Percentiles rank a stretch among this genome's conserved stretches.
Conservation (phyloP, 2,329 filamentous ascomycete species). For the Paraphaeosphaeria minitans region DNA sequence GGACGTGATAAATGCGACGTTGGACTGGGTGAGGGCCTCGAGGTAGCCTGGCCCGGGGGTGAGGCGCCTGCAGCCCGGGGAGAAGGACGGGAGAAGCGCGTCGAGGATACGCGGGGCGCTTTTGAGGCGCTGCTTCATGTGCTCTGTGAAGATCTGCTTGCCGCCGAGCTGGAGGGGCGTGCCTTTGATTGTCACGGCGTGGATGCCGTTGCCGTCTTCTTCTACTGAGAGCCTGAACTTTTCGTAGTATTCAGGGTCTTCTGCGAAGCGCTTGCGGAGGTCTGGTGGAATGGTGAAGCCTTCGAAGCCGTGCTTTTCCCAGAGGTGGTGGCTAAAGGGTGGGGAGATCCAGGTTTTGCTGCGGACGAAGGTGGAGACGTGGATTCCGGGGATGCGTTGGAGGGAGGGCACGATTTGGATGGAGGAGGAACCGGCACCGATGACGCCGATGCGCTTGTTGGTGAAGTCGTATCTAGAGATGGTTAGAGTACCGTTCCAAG, state of each 20-base stretch:
- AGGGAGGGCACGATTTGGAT: slow-evolving; percentile 51
- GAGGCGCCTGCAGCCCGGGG: slow-evolving; percentile 54
- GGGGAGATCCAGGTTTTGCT: slow-evolving; percentile 46
- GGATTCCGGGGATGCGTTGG: slow-evolving; percentile 40
- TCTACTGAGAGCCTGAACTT: slow-evolving; percentile 40
- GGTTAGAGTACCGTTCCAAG: slow-evolving; percentile 7
- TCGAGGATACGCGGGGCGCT: slow-evolving; percentile 49
- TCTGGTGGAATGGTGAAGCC: slow-evolving; percentile 34
- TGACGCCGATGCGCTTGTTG: slow-evolving; percentile 43
- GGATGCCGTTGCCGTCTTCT: slow-evolving; percentile 40
- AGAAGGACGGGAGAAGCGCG: slow-evolving; percentile 49
- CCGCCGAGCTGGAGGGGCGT: slow-evolving; percentile 46
- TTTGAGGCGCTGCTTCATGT: slow-evolving; percentile 48
- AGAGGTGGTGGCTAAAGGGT: slow-evolving; percentile 35
- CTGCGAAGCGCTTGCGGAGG: slow-evolving; percentile 30
- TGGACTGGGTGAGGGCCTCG: slow-evolving; percentile 52
- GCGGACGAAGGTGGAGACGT: slow-evolving; percentile 39
- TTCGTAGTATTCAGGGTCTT: slow-evolving; percentile 38
- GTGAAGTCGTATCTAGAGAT: slow-evolving; percentile 35
- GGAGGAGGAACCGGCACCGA: slow-evolving; percentile 44
- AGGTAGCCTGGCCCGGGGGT: slow-evolving; percentile 60
- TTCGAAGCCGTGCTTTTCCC: slow-evolving; percentile 42
- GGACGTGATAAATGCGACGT: slow-evolving; percentile 46
- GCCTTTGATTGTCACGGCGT: slow-evolving; percentile 42
- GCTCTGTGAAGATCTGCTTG: slow-evolving; percentile 45